phyloP scores from a whole-genome alignment of 495 filamentous ascomycete genomes.

The Lindgomyces ingoldianus region DNA sequence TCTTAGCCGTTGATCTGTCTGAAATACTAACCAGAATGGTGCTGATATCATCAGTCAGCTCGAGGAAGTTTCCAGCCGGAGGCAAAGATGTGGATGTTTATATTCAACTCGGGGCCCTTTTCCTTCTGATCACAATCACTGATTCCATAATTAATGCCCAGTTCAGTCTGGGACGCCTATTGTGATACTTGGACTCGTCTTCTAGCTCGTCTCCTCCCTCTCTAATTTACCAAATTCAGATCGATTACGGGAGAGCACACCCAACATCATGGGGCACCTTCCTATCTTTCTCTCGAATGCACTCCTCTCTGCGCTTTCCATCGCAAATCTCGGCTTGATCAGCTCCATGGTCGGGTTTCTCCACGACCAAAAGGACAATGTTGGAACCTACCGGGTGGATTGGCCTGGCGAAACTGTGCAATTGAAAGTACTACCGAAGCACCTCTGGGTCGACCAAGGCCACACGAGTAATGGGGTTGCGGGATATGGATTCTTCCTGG shows the following conservation, averaged over 20 bases:
- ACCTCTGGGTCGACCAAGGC: constrained; percentile 51
- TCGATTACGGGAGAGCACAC: too few species aligned
- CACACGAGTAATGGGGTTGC: constrained; percentile 55
- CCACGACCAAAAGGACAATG: constrained; percentile 38
- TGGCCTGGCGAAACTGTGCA: constrained; percentile 39
- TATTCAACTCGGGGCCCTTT: neutral
- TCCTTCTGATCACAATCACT: neutral
- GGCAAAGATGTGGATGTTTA: neutral
- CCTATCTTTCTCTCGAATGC: constrained; percentile 19
- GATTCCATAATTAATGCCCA: too few species aligned
- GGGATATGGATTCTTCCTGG: constrained; percentile 52
- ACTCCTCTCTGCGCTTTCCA: constrained; percentile 29
- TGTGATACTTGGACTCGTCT: too few species aligned
- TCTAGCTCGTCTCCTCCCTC: too few species aligned
- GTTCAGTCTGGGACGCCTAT: too few species aligned
- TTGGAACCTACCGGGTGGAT: constrained; percentile 43
- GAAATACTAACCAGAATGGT: neutral
- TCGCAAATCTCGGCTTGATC: constrained; percentile 42
- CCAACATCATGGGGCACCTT: constrained; percentile 23
- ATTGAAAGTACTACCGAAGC: constrained; percentile 48
- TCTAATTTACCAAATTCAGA: neutral
- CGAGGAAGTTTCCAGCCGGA: neutral
- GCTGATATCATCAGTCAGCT: constrained; percentile 29
- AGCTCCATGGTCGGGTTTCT: constrained; percentile 54
- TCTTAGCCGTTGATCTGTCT: constrained; percentile 6